Percentiles rank a stretch among this genome's conserved stretches.
These are phyloP conservation scores for Chlorencoelia australis DNA, from an alignment of 2,329 filamentous ascomycete species.

Conservation along the genomic window DNA sequence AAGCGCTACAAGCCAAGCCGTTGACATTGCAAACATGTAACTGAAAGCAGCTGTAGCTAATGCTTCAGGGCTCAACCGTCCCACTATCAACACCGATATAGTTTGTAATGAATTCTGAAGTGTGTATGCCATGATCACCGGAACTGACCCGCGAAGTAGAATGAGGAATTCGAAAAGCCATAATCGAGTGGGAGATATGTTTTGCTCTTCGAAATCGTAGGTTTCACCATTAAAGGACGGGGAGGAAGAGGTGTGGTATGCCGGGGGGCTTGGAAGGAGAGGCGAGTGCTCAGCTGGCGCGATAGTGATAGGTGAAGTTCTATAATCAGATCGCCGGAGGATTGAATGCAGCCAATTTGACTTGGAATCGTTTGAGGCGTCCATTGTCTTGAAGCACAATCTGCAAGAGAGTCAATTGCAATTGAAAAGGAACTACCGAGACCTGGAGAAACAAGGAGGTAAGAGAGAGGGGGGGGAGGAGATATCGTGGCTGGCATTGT, in stretches of 20 bases:
- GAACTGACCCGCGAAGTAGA: conserved; percentile 58
- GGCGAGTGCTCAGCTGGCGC: conserved; percentile 24
- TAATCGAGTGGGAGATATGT: conserved; percentile 14
- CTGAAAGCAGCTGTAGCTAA: conserved; percentile 76
- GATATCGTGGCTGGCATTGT: neutral
- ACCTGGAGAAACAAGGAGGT: neutral
- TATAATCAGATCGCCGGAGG: conserved; percentile 10
- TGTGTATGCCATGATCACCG: conserved; percentile 75
- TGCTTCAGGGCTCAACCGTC: conserved; percentile 67
- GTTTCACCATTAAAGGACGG: conserved; percentile 16
- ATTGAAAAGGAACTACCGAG: neutral
- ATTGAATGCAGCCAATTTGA: conserved; percentile 23
- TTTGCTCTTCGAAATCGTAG: conserved; percentile 18
- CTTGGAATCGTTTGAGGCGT: conserved; percentile 13
- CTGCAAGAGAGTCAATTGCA: too few species aligned
- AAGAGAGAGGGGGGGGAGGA: neutral
- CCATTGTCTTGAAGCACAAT: conserved; percentile 1
- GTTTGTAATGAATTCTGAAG: conserved; percentile 82
- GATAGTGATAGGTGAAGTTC: conserved; percentile 12
- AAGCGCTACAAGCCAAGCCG: conserved; percentile 76
- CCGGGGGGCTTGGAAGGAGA: conserved; percentile 18
- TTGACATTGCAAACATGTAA: conserved; percentile 90
- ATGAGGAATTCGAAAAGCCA: conserved; percentile 54
- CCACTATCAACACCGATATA: conserved; percentile 69
- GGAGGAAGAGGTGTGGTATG: conserved; percentile 4